phyloP scores from a whole-genome alignment of 2,329 filamentous ascomycete genomes.

The Cytospora piceicola region DNA sequence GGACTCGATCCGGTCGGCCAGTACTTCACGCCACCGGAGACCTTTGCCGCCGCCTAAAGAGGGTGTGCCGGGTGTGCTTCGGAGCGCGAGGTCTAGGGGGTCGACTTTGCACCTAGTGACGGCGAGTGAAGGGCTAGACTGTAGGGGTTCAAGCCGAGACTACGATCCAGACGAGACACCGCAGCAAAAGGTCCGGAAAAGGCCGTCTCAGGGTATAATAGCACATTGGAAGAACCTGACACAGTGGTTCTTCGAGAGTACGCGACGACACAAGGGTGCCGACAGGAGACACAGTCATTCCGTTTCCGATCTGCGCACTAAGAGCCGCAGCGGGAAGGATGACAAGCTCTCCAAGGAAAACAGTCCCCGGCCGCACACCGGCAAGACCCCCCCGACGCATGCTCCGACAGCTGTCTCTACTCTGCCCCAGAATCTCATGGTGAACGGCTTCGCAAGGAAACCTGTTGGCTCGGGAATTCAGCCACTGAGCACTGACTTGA shows the following conservation, averaged over 20 bases:
- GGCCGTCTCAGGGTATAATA: slow-evolving; percentile 62
- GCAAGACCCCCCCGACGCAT: slow-evolving; percentile 55
- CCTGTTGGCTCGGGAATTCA: slow-evolving; percentile 30
- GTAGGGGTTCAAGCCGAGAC: slow-evolving; percentile 38
- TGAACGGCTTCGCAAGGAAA: slow-evolving; percentile 50
- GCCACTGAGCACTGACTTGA: slow-evolving; percentile 33
- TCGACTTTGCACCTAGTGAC: slow-evolving; percentile 88
- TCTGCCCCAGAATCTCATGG: slow-evolving; percentile 55
- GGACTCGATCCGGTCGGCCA: slow-evolving; percentile 73
- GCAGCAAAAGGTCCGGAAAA: slow-evolving; percentile 56
- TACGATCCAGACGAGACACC: slow-evolving; percentile 37
- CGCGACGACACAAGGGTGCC: slow-evolving; percentile 53
- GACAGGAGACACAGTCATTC: slow-evolving; percentile 59
- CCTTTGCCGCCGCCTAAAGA: slow-evolving; percentile 88
- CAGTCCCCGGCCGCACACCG: slow-evolving; percentile 63
- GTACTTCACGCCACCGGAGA: slow-evolving; percentile 75
- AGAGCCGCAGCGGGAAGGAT: slow-evolving; percentile 48
- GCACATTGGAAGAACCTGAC: slow-evolving; percentile 68
- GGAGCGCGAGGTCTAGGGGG: slow-evolving; percentile 73
- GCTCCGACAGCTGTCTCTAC: slow-evolving; percentile 45
- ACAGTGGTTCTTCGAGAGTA: slow-evolving; percentile 65
- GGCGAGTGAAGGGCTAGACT: slow-evolving; percentile 55
- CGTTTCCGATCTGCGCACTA: slow-evolving; percentile 60
- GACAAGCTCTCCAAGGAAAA: slow-evolving; percentile 54
- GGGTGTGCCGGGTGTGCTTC: slow-evolving; percentile 62